Base-by-base conservation (phyloP, 176 grass and related monocot genomes). In the Carex pumila region DNA sequence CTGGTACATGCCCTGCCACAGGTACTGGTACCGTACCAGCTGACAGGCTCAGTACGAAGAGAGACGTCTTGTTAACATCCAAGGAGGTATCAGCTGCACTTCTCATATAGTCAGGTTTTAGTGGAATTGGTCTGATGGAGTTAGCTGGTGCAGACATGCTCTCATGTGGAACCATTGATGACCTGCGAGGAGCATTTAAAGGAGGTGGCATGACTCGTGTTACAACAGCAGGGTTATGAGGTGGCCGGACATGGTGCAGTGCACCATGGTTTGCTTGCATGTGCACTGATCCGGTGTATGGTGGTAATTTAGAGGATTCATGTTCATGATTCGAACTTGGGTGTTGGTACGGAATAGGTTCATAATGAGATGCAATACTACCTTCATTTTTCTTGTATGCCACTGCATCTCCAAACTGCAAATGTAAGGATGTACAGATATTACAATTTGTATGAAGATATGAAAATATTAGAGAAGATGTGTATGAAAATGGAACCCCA, bases 11-110 rank as follows among this genome's bases (percentile, higher is more conserved):
- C 34, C 83, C 87, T 80, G 68, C 47, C 72, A 88, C 79, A 88
- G 31, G 86, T 86, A 86, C 65, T 5, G 0, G 78, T 65, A 85
- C 58, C 65, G 76, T 14, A 10, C 45, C 18, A 67, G 83, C 87
- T 91, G 57, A n/a, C 59, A 89, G 82, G 3, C 56, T 84, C 14
- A 91, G 93, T 84, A 94, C 86, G 71, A 94, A 89, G 7, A 94
- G 82, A 87, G 89, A 94, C 22, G 92, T 86, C 87, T 85, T 87
- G 30, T 81, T 92, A 63, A 84, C 45, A 87, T 85, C 76, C 60
- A 93, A 88, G 84, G 86, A 62, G 67, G 60, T 58, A 89, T 94
- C 89, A 18, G 80, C 13, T 85, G 83, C 25, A 85, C 58, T 85
- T 85, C 82, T 95, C 85, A 86, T 66, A 85, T 88, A 79, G 59